Conservation (phyloP, 176 grass and related monocot genomes). For the Musa itinerans region DNA sequence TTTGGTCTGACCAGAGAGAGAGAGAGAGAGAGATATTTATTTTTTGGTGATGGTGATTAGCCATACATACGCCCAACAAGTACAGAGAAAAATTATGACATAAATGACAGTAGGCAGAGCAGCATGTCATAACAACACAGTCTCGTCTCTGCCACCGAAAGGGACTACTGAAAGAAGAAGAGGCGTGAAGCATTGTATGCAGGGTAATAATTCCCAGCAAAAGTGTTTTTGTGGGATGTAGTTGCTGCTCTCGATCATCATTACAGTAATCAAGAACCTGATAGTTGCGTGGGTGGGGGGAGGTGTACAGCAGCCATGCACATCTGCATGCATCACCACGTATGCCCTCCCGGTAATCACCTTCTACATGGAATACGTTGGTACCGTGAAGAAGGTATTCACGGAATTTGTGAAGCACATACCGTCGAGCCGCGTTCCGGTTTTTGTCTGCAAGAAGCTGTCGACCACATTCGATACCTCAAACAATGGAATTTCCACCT, state of each 20-base stretch:
- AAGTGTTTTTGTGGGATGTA: constrained; percentile 44
- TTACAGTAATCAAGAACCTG: constrained; percentile 53
- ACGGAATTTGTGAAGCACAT: constrained; percentile 42
- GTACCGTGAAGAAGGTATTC: neutral
- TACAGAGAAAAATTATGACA: constrained; percentile 3
- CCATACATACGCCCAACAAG: neutral
- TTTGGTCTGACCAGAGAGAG: neutral
- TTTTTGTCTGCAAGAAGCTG: constrained; percentile 68
- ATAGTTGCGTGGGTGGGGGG: neutral
- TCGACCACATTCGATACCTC: constrained; percentile 47
- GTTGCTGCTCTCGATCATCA: constrained; percentile 52
- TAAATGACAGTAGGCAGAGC: constrained; percentile 4
- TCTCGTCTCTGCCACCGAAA: constrained; percentile 15
- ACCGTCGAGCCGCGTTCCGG: constrained; percentile 77
- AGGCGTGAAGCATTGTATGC: constrained; percentile 15
- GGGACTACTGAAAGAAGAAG: constrained; percentile 29
- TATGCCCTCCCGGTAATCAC: neutral
- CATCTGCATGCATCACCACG: neutral
- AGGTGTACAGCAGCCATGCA: constrained; percentile 17
- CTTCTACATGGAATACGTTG: neutral
- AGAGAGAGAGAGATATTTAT: neutral
- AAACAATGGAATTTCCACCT: constrained; percentile 18
- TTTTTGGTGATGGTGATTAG: too few species aligned
- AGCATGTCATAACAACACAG: constrained; percentile 12
- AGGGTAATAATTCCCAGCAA: constrained; percentile 29